Evolutionary conservation across 108 stramenopile species (phyloP), one percentile per base, ranked within the genome.

Genomic region (Cyclotella kingstonii): DNA sequence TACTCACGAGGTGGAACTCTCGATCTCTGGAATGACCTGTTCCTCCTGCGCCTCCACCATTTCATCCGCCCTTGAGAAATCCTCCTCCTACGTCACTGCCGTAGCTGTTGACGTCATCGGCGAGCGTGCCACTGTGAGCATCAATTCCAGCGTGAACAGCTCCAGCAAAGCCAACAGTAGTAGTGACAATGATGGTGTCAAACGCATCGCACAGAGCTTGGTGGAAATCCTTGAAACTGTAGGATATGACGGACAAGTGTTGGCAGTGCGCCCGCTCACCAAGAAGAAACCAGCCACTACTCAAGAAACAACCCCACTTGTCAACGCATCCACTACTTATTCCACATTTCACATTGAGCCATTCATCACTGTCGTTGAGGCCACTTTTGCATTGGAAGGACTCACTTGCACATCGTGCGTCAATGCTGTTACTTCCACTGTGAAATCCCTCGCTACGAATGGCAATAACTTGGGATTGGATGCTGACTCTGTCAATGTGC

Each of bases 11-110:
- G 71, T 60, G 0, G 31, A 54, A n/a, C 68, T 82, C 35, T 62
- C 77, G 31, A 47, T 82, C 19, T 30, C 39, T 4, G 81, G 81
- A 23, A 78, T 82, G 77, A 65, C 77, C 17, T 82, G 81, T 54
- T 60, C 72, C 9, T 78, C 77, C 22, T 82, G 81, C 63, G 69
- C 76, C 5, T 67, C 71, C 9, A 63, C 76, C 15, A 74, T 82
- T 15, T 40, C 44, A 40, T 17, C 64, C 7, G 63, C 69, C 12
- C 31, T 66, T 7, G n/a, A n/a, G n/a, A 55, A 70, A 15, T 50
- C 68, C 17, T 21, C 66, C 6, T 17, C 53, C 2, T 58, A 57
- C n/a, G 68, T 73, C 10, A 30, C 36, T n/a, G 17, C 47, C 18
- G 55, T 48, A 1, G 38, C 67, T 6, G 73, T 76, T 34, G 68